Conservation (phyloP, 169 alveolate species). For the Plasmodium vivax region DNA sequence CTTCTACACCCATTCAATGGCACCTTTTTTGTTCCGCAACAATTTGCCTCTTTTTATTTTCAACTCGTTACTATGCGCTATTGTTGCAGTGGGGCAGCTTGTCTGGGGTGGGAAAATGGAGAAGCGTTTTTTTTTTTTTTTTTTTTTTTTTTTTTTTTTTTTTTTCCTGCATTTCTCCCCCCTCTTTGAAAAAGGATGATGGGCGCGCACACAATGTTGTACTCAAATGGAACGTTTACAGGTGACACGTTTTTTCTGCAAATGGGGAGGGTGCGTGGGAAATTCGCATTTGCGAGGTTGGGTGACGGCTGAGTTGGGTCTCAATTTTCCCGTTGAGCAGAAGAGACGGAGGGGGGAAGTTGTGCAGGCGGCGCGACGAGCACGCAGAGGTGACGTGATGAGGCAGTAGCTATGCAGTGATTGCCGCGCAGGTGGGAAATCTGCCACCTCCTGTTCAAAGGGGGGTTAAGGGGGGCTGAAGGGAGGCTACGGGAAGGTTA, state of each 20-base stretch:
- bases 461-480: not conserved
- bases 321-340: not conserved
- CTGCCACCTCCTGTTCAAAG: not conserved
- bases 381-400: not conserved
- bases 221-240: not conserved
- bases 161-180: not conserved
- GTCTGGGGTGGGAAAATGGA: not conserved
- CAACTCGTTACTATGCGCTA: not conserved
- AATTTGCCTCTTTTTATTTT: not conserved
- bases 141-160: no score
- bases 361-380: not conserved
- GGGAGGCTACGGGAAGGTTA: not conserved
- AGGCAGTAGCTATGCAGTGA: not conserved
- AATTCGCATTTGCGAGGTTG: not conserved
- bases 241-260: not conserved
- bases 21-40: not conserved
- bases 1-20: not conserved
- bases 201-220: not conserved
- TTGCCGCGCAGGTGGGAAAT: not conserved
- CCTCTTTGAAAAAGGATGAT: not conserved
- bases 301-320: not conserved
- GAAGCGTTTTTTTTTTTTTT: not conserved
- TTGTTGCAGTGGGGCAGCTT: not conserved
- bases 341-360: not conserved
- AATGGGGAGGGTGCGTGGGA: not conserved